Base-by-base conservation (phyloP, 306 rosid species). In the Prunus mume region DNA sequence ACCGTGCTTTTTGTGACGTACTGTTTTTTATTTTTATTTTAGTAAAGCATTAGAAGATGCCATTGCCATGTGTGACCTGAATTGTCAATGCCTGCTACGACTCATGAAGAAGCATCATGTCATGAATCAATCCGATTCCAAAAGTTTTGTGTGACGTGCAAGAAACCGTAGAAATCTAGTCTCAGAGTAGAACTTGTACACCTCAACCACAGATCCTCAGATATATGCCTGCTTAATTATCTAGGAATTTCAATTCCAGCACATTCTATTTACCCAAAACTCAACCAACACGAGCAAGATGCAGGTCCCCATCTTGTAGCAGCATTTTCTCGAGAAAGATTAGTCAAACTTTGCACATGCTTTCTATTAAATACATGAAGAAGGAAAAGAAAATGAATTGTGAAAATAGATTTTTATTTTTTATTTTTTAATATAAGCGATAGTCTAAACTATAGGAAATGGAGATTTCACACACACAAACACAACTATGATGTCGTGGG, bases 241-340 rank as follows among this genome's bases (percentile, higher is more conserved):
- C 8, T 24, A 68, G 38, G 69, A 28, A 15, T 66, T 54, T 64
- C 15, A 14, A 18, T 67, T 65, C 45, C 9, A 9, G 3, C 19
- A 6, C 2, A 19, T 76, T 30, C 24, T 52, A 25, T 18, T 47
- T 20, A 20, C 32, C 3, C 25, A 49, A 49, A 49, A 68, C 27
- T 78, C 71, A 32, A 50, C 30, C 25, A 45, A n/a, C 43, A 4
- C 15, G 18, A 78, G 65, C 32, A 2, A 70, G 70, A 62, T 60
- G 71, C 30, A 22, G 41, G 81, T 61, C 71, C 71, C 51, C 71
- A 63, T 63, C 78, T 63, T 49, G 70, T 45, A 63, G 60, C 58
- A 25, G 43, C 43, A 7, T 6, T 38, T 38, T 38, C 2, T 38
- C 9, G 9, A 38, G 9, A 38, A 38, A 38, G 41, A 38, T 13